These are phyloP conservation scores for Kuraishia molischiana DNA, from an alignment of 805 yeast genomes.

Conservation along the genomic window DNA sequence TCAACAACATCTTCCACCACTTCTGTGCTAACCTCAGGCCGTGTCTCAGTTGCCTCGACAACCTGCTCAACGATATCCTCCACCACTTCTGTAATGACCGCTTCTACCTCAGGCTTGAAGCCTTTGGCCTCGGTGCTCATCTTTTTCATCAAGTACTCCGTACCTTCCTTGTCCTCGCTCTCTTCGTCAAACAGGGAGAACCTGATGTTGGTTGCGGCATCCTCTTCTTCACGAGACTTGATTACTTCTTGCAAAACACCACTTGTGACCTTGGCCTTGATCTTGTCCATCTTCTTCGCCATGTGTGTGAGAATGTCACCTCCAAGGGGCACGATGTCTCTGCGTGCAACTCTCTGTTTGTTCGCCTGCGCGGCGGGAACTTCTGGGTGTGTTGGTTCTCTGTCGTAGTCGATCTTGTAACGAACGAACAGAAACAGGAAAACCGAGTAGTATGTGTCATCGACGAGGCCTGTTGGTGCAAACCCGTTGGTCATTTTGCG, in stretches of 20 bases:
- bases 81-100: too few species aligned
- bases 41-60: too few species aligned
- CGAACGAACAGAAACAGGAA: constrained; percentile 38
- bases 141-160: too few species aligned
- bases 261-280: constrained; percentile 10
- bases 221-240: neutral
- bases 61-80: too few species aligned
- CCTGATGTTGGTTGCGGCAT: neutral
- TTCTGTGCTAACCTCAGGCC: too few species aligned
- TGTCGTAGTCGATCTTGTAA: constrained; percentile 4
- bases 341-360: constrained; percentile 34
- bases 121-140: too few species aligned
- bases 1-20: too few species aligned
- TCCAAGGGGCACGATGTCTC: constrained; percentile 32
- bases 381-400: constrained; percentile 3
- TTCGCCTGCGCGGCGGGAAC: constrained; percentile 2
- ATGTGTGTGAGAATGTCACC: constrained; percentile 15
- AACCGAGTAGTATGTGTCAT: constrained; percentile 58
- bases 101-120: too few species aligned
- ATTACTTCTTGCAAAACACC: neutral
- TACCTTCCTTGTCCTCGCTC: neutral
- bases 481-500: constrained; percentile 71
- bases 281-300: constrained; percentile 9
- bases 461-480: constrained; percentile 68
- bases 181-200: neutral